phyloP scores from a whole-genome alignment of 768 basidiomycete genomes.

The Hortiboletus flavorubellus region DNA sequence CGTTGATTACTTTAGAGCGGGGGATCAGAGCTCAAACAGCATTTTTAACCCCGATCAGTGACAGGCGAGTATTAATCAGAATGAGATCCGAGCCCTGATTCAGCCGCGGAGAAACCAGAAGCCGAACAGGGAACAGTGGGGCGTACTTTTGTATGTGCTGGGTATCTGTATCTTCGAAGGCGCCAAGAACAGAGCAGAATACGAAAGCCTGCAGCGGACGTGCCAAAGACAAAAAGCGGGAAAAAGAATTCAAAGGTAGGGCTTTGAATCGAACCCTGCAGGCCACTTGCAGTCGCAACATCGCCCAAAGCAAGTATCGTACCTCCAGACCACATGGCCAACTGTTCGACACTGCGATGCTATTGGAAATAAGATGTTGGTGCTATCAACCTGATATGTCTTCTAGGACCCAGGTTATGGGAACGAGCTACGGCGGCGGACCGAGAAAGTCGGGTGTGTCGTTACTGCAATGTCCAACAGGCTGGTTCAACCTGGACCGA shows the following conservation, averaged over 20 bases:
- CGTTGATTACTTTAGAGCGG: not conserved
- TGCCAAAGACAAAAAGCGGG: not conserved
- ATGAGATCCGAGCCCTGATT: not conserved
- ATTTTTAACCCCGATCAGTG: not conserved
- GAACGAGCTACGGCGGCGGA: no score
- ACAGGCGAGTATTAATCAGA: not conserved
- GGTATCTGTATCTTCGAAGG: not conserved
- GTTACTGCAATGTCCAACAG: no score
- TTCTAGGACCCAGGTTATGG: no score
- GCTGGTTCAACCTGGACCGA: no score
- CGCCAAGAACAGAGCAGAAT: not conserved
- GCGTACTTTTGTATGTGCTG: not conserved
- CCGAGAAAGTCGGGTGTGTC: no score
- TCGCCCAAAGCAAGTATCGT: conserved; percentile 35
- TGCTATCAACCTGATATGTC: not conserved
- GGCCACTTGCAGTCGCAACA: conserved; percentile 27
- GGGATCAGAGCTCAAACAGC: not conserved
- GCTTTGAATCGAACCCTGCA: conserved; percentile 42
- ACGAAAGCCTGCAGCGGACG: no score
- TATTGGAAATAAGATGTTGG: not conserved
- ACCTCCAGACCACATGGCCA: conserved; percentile 36
- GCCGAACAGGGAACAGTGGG: no score
- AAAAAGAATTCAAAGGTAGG: conserved; percentile 6
- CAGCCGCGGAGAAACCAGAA: not conserved
- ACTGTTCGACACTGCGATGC: not conserved